Evolutionary conservation across 2,329 filamentous ascomycete genomes (phyloP), one percentile per base, ranked within the genome.

Genomic region (Colletotrichum brevisporum): DNA sequence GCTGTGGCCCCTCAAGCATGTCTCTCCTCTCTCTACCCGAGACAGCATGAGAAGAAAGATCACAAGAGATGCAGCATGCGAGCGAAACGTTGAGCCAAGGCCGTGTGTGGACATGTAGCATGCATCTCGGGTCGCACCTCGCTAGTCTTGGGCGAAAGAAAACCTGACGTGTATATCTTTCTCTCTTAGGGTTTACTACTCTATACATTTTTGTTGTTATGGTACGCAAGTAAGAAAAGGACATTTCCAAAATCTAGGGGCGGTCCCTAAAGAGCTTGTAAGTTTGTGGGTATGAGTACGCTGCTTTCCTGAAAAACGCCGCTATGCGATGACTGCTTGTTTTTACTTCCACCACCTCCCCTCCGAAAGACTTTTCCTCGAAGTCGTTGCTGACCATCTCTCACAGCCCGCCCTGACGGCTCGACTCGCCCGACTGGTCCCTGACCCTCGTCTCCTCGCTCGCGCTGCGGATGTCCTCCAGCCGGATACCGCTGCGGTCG

Each of bases 401-500:
- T 41, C 16, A 52, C 31, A 27, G 12, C n/a, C 71, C 74, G 48
- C 72, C 73, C 10, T 70, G 72, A 36, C 43, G 69, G 13, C 51
- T 63, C 45, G 54, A 52, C 47, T 57, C 69, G 47, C 39, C 64
- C 56, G 57, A 47, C 62, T 55, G 59, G 71, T 52, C 26, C 26
- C 48, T 48, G 12, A 31, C 18, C 3, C 73, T 74, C 67, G 82
- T 63, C 66, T 78, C 81, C 24, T 79, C 80, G 71, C 74, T 79
- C 6, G 86, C 86, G 0, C 75, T 77, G 13, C 75, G 73, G n/a
- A 90, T 88, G 69, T 90, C 88, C 73, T 88, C 86, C 0, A 78
- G 74, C 12, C 86, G 78, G 63, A 97, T 97, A 1, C 94, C 94
- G 76, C 93, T 95, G 57, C 93, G 85, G 52, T 97, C 94, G 77